Evolutionary conservation across 768 basidiomycete genomes (phyloP).

Genomic region (Leucocoprinus birnbaumii): DNA sequence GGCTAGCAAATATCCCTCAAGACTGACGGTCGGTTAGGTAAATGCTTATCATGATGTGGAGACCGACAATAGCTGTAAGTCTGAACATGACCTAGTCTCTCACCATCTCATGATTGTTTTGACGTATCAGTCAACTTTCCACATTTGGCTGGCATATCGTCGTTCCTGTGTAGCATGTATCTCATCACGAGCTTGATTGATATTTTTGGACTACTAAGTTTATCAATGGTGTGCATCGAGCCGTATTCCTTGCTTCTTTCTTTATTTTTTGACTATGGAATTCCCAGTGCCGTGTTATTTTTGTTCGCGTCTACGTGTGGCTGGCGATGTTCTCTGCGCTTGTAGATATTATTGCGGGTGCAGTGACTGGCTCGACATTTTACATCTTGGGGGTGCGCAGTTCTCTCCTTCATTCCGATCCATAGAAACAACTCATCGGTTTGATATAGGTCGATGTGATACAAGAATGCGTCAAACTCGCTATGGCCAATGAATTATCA

Average conservation of each 20-base stretch:
- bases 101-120: background rate
- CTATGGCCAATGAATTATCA: conserved; percentile 27
- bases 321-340: conserved; percentile 33
- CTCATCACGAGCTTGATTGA: conserved; percentile 26
- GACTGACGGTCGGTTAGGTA: conserved; percentile 19
- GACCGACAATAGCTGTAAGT: conserved; percentile 27
- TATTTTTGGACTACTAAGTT: conserved; percentile 28
- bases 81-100: background rate
- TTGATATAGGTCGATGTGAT: conserved; percentile 32
- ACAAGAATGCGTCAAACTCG: conserved; percentile 31
- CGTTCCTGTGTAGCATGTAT: conserved; percentile 37
- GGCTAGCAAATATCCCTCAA: background rate
- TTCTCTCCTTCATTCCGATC: too few relatives aligned
- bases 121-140: conserved; percentile 15
- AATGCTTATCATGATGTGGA: conserved; percentile 32
- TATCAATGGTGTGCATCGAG: conserved; percentile 21
- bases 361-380: conserved; percentile 33
- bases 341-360: conserved; percentile 31
- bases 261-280: background rate
- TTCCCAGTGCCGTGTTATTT: conserved; percentile 23
- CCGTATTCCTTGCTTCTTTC: conserved; percentile 8
- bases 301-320: conserved; percentile 26
- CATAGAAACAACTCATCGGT: background rate
- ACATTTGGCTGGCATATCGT: conserved; percentile 27
- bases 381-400: conserved; percentile 34